These are phyloP conservation scores for Aspergillus arachidicola DNA, from an alignment of 2,329 filamentous ascomycete genomes.

Conservation along the genomic window DNA sequence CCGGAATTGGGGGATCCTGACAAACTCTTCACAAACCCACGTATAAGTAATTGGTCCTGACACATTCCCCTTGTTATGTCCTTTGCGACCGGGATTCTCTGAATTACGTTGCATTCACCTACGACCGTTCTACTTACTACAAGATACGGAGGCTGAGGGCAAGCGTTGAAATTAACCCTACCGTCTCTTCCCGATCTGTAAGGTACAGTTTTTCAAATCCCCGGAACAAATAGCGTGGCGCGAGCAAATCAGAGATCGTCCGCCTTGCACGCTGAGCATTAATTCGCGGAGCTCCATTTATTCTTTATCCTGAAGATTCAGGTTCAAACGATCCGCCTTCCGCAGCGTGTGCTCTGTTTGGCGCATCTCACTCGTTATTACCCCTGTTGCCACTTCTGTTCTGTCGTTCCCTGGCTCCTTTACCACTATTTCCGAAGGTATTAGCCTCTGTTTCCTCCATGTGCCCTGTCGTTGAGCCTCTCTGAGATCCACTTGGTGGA, in stretches of 20 bases:
- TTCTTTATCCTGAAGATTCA: background rate
- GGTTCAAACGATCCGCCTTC: background rate
- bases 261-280: slow-evolving; percentile 21
- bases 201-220: background rate
- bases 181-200: background rate
- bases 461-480: background rate
- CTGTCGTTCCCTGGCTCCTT: background rate
- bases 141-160: no score
- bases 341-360: slow-evolving; percentile 1
- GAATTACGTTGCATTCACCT: no score
- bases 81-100: background rate
- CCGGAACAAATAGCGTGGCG: slow-evolving; percentile 2
- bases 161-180: background rate
- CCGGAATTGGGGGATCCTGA: background rate
- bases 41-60: background rate
- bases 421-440: background rate
- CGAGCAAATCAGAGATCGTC: slow-evolving; percentile 25
- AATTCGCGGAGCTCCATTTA: slow-evolving; percentile 8
- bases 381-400: background rate
- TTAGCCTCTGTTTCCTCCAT: background rate
- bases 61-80: background rate
- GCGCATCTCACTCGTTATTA: slow-evolving; percentile 1
- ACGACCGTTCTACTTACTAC: no score
- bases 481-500: background rate
- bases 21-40: background rate